These are phyloP conservation scores for Cytospora piceicola DNA, from an alignment of 2,329 filamentous ascomycete genomes.

Conservation along the genomic window DNA sequence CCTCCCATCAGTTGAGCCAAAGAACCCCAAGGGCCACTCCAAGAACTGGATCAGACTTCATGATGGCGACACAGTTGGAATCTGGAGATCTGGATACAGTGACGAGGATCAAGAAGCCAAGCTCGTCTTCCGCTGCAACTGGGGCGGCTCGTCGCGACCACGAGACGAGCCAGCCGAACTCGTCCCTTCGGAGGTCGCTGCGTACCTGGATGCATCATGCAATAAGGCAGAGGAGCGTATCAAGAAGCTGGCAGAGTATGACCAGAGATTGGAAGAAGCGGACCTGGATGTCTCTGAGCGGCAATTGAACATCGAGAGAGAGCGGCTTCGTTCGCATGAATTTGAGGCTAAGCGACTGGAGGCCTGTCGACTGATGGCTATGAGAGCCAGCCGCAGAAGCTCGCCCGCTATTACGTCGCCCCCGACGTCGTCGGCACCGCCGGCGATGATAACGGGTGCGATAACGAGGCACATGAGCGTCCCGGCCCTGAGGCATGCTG, in stretches of 20 bases:
- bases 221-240: slow-evolving; percentile 50
- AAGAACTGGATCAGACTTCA: slow-evolving; percentile 70
- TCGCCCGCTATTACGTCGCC: slow-evolving; percentile 23
- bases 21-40: slow-evolving; percentile 59
- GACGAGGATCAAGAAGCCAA: slow-evolving; percentile 45
- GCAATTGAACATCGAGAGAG: slow-evolving; percentile 46
- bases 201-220: slow-evolving; percentile 54
- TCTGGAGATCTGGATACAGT: slow-evolving; percentile 61
- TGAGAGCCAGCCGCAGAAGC: slow-evolving; percentile 26
- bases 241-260: slow-evolving; percentile 45
- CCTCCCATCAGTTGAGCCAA: slow-evolving; percentile 60
- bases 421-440: slow-evolving; percentile 25
- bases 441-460: slow-evolving; percentile 16
- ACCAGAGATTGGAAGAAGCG: slow-evolving; percentile 48
- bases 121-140: slow-evolving; percentile 58
- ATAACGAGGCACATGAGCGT: slow-evolving; percentile 19
- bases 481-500: slow-evolving; percentile 25
- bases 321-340: slow-evolving; percentile 52
- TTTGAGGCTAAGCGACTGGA: slow-evolving; percentile 56
- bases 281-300: slow-evolving; percentile 50
- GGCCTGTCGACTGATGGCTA: slow-evolving; percentile 47
- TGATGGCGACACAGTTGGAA: slow-evolving; percentile 75
- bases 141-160: slow-evolving; percentile 56
- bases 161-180: slow-evolving; percentile 42
- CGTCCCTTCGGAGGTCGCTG: slow-evolving; percentile 46